Evolutionary conservation across 2,329 filamentous ascomycete genomes (phyloP), one percentile per base, ranked within the genome.

Genomic region (Microdochium paspali): DNA sequence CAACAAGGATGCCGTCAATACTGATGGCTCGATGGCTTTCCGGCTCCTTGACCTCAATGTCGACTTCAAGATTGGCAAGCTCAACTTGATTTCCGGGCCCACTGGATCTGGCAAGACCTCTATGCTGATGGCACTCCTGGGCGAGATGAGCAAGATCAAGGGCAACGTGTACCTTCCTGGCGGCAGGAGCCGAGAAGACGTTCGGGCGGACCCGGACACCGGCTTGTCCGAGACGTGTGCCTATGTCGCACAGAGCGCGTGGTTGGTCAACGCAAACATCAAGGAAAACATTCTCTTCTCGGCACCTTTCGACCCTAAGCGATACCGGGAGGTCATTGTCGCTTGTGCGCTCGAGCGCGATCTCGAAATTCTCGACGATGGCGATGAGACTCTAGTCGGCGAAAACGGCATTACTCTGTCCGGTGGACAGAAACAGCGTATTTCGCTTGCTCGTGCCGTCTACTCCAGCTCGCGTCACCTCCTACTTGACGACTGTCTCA

Each of bases 391-490:
- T 0, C 71, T 96, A 21, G 93, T 98, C 26, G 93, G 93, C 46
- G 93, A 98, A 63, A 98, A 97, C 67, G 93, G 93, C 28, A 95
- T 98, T 52, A 91, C 91, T 15, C 79, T 98, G 13, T 98, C 93
- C 6, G 93, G 93, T 53, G 93, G 93, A 6, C 93, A 98, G 67
- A 97, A 97, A 68, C 93, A 98, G 66, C 84, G 93, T 49, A 97
- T 98, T 46, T 96, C 91, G 13, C 77, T 98, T 42, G 93, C 93
- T n/a, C 84, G 93, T 55, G 93, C 93, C 1, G 76, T 98, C n/a
- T 98, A 98, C 67, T 95, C 89, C 54, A 91, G 89, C 65, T 94
- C 90, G 5, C 85, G 84, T 46, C 91, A 97, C 64, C 70, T 98
- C 15, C 77, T 98, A 10, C 76, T 98, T 45, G 93, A 98, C 60